Evolutionary conservation across 2,329 filamentous ascomycete species (phyloP), one percentile per base, ranked within the genome.

Genomic region (Periconia digitata): DNA sequence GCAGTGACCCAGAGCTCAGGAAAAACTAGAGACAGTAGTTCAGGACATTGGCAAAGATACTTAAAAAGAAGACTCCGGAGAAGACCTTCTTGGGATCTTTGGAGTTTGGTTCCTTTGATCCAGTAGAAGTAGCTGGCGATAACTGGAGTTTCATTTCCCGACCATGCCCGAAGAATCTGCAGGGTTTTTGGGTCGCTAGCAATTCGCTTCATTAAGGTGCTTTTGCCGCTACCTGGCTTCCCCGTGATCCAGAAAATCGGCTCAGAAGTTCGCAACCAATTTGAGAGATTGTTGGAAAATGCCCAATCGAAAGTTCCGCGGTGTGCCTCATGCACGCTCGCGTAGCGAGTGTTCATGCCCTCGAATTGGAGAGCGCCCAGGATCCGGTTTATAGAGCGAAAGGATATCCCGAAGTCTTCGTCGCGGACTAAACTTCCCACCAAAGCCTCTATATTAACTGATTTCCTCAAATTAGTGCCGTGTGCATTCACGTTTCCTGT

Each of bases 81-180:
- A 1, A 64, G 40, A 1, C 64, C 66, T 21, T 58, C 58, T 4
- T 58, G 40, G n/a, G 16, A 56, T 4, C 51, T 52, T 39, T 67
- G 63, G 44, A 64, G 42, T 2, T 3, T 10, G 3, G 42, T 51
- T 1, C 64, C 66, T 0, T 54, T 47, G 3, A 46, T 56, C 64
- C 66, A 69, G 23, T 67, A 64, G 49, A 60, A 67, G 40, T 59
- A 59, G 1, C 52, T 53, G 8, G 59, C 18, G 0, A 63, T 40
- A 1, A 47, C 12, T 6, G 49, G 10, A 15, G n/a, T 10, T 1
- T 6, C 7, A 8, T 18, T 13, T 1, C 22, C 40, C 1, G 48
- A 32, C 61, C 64, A 67, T 2, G n/a, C n/a, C n/a, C n/a, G n/a
- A n/a, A n/a, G n/a, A n/a, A n/a, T n/a, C n/a, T 15, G 6, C 3